Percentiles rank a stretch among this genome's conserved stretches.
phyloP scores from a whole-genome alignment of 2,329 filamentous ascomycete species.

The Rhexocercosporidium sp. region DNA sequence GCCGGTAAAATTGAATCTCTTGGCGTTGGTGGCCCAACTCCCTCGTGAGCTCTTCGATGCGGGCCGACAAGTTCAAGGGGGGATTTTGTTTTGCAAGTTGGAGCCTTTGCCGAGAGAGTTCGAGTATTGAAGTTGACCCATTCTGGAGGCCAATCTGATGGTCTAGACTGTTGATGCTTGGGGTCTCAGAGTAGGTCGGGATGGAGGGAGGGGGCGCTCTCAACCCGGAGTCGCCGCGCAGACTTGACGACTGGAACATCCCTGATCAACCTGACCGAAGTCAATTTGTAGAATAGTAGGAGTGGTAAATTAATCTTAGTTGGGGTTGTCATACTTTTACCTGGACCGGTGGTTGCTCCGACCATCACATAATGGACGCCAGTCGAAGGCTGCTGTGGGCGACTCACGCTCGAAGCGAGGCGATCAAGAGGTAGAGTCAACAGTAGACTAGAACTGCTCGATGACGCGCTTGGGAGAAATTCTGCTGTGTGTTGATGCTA shows the following conservation, averaged over 20 bases:
- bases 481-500: background rate
- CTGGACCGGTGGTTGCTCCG: background rate
- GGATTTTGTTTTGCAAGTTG: constrained; percentile 22
- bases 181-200: constrained; percentile 8
- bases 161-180: constrained; percentile 25
- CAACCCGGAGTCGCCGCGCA: background rate
- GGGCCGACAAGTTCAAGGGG: constrained; percentile 10
- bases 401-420: background rate
- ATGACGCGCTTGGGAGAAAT: background rate
- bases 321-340: background rate
- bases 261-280: background rate
- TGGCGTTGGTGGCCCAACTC: constrained; percentile 25
- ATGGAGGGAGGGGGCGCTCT: constrained; percentile 8
- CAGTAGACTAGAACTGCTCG: constrained; percentile 4
- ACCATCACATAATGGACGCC: background rate
- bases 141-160: constrained; percentile 25
- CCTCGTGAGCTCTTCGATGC: constrained; percentile 30
- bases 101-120: constrained; percentile 22
- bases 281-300: background rate
- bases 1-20: constrained; percentile 29
- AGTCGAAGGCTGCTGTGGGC: background rate
- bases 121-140: constrained; percentile 25
- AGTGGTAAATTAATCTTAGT: background rate
- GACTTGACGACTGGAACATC: constrained; percentile 13
- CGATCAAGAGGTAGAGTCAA: background rate